Conservation (phyloP, 179 eudicot genomes). For the Corrigiola litoralis region DNA sequence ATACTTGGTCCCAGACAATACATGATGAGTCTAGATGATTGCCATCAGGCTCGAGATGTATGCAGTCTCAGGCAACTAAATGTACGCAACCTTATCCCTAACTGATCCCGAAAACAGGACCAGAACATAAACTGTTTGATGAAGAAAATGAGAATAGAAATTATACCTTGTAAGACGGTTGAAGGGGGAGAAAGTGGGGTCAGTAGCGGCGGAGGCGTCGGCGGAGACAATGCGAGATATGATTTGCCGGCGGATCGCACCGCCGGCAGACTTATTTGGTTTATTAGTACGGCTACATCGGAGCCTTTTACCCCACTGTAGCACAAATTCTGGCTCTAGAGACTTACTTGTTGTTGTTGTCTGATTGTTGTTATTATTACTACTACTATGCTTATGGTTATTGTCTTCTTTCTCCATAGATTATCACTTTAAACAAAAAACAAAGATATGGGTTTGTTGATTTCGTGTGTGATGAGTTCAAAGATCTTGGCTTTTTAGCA, state of each 20-base stretch:
- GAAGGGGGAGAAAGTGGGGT: conserved; percentile 24
- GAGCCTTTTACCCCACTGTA: conserved; percentile 67
- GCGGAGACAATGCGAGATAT: conserved; percentile 26
- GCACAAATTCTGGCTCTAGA: conserved; percentile 41
- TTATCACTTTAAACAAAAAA: not conserved
- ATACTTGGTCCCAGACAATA: too few species aligned
- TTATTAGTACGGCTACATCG: conserved; percentile 48
- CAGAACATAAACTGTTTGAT: too few species aligned
- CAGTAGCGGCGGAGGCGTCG: conserved; percentile 11
- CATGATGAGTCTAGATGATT: too few species aligned
- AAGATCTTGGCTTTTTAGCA: too few species aligned
- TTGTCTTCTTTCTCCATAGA: conserved; percentile 48
- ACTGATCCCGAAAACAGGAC: too few species aligned
- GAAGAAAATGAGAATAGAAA: too few species aligned
- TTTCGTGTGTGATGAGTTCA: too few species aligned
- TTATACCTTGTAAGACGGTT: conserved; percentile 32
- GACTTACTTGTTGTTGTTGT: conserved; percentile 11
- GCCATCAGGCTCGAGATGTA: too few species aligned
- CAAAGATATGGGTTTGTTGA: too few species aligned
- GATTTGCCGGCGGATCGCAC: conserved; percentile 40
- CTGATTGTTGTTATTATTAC: conserved; percentile 6
- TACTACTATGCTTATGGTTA: too few species aligned
- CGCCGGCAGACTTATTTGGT: conserved; percentile 16
- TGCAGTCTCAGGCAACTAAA: too few species aligned
- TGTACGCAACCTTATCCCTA: too few species aligned